phyloP scores from a whole-genome alignment of 75 land plant genomes.

The Cunninghamia lanceolata region DNA sequence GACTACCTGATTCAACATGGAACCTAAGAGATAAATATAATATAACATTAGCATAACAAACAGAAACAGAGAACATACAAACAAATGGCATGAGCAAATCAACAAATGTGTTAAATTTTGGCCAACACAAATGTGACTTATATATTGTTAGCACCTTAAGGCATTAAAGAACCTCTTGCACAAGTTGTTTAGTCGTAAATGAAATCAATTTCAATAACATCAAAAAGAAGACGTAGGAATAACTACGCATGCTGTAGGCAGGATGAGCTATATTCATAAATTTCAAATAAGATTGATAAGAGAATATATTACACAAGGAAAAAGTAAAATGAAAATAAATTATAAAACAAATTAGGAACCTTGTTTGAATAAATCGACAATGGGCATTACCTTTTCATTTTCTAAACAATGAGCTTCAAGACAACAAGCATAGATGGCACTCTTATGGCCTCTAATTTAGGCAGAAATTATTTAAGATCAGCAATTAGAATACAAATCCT shows the following conservation, averaged over 20 bases:
- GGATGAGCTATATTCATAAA: not conserved
- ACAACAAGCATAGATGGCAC: not conserved
- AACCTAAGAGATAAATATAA: constrained; percentile 4
- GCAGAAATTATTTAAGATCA: too few species aligned
- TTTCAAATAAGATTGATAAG: not conserved
- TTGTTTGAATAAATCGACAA: not conserved
- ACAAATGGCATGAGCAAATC: not conserved
- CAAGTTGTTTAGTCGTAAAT: not conserved
- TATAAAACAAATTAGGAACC: not conserved
- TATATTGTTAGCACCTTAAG: not conserved
- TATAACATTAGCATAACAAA: not conserved
- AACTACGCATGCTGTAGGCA: not conserved
- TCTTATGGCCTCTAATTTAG: not conserved
- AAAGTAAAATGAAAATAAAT: not conserved
- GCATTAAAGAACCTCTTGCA: not conserved
- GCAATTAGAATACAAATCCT: not conserved
- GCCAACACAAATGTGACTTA: not conserved
- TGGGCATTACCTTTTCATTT: not conserved
- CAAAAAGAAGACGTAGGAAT: not conserved
- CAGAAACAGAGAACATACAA: not conserved
- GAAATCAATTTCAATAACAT: not conserved
- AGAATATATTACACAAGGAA: not conserved
- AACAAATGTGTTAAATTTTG: not conserved
- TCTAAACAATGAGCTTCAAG: not conserved
- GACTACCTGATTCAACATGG: constrained; percentile 4